Evolutionary conservation across 345 rosid genomes (phyloP), one percentile per base, ranked within the genome.

Genomic region (Lepidium aucheri): DNA sequence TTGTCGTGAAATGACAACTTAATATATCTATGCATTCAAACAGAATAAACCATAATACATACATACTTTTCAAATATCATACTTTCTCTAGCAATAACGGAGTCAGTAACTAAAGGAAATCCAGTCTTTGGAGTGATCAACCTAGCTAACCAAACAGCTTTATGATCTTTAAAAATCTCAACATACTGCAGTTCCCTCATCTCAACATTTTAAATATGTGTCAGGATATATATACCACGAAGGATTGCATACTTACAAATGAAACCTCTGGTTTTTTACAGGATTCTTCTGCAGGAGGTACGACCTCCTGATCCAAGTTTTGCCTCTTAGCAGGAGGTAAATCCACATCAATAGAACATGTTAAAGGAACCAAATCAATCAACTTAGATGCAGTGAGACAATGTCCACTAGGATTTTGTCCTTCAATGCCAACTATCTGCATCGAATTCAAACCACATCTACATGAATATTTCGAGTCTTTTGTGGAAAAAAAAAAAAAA

Each of bases 321-420:
- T 78, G 89, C 78, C 80, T 94, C 85, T 88, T 90, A 45, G 89
- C 74, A 63, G 92, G 90, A 79, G 53, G 97, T 69, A 69, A 49
- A 76, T 73, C 60, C 9, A 18, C 43, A 50, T 78, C 88, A 69
- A 53, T 62, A 56, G 64, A 45, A 62, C 22, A 39, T 20, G 85
- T 68, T 42, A 83, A 52, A 64, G 95, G 96, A 79, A 86, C 69
- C 57, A 76, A 75, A 62, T 88, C 97, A 10, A 90, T 55, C 28
- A 88, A 64, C 70, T 90, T 84, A 13, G 97, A 85, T 49, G 95
- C 96, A 33, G 84, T 85, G 49, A 94, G 79, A 84, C 91, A 90
- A 66, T 94, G 97, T 36, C 97, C 97, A 74, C 97, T 90, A 53
- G 96, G 97, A 81, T 94, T 94, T 59, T 84, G 78, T 63, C 97